Base-by-base conservation (phyloP, 441 rosid species). In the Sinapis alba region DNA sequence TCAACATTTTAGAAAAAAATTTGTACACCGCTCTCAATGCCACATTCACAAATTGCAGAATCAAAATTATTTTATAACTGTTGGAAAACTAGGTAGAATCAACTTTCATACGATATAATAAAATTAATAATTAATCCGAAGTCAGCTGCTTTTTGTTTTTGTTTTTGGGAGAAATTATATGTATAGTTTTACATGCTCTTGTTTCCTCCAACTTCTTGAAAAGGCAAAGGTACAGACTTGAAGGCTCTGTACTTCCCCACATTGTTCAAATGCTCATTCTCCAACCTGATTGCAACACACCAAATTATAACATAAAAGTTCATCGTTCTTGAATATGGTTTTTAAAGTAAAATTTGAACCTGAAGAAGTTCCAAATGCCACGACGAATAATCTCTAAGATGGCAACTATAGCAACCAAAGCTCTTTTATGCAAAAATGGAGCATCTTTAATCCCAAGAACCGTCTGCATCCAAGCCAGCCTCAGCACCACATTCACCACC, bases 321-420 rank as follows among this genome's bases (percentile, higher is more conserved):
- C 3, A 27, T 9, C 7, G 7, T 6, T 32, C 26, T 2, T 9
- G 2, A 3, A 3, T 18, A 23, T 51, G 24, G 24, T 19, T 56
- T 68, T 13, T 0, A 6, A 64, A 16, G 7, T 11, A 53, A 8
- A 41, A 10, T 16, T 10, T 1, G 4, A 45, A 60, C 98, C 97
- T 91, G 87, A 94, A 91, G 73, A 93, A 93, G 78, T 90, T 91
- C 97, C 97, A 94, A 34, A 94, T 88, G 61, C 98, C 97, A 10
- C 97, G 93, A 10, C 98, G 92, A 62, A 91, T 41, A 62, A 91
- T 91, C 86, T 94, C 98, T 74, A 91, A 81, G 79, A 86, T 36
- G 4, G 84, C 87, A 73, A 94, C 76, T 62, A 89, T 68, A 50
- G 89, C 89, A 66, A 43, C 75, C 65, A 93, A 71, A 58, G 90